Percentiles rank a stretch among this genome's conserved stretches.
Conservation (phyloP, 139 green algal genomes). For the Eudorina sp. region DNA sequence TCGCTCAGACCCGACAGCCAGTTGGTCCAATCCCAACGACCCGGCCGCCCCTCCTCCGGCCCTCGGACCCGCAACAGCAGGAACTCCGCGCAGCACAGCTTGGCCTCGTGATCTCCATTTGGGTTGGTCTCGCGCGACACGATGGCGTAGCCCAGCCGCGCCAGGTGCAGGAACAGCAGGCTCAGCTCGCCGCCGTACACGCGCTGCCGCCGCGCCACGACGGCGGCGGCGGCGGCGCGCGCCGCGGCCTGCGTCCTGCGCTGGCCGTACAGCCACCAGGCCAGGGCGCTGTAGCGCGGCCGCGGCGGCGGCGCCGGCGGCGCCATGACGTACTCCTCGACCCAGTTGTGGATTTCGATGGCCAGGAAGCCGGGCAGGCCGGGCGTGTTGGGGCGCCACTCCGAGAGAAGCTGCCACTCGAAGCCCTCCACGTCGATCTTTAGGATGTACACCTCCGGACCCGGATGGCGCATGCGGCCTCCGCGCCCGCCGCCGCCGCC, state of each 20-base stretch:
- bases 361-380: not conserved
- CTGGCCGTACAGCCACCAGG: not conserved
- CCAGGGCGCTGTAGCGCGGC: not conserved
- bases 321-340: not conserved
- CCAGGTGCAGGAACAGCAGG: constrained; percentile 26
- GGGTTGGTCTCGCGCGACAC: constrained; percentile 25
- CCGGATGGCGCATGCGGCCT: not conserved
- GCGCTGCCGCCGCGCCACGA: not conserved
- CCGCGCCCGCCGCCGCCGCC: not conserved
- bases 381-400: not conserved
- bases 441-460: not conserved
- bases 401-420: constrained; percentile 45
- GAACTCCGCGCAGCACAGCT: constrained; percentile 7
- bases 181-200: constrained; percentile 7
- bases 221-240: not conserved
- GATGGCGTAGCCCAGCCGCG: constrained; percentile 7
- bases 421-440: constrained; percentile 57
- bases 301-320: not conserved
- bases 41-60: not conserved
- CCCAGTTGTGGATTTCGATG: constrained; percentile 18
- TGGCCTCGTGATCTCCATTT: not conserved
- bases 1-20: not conserved
- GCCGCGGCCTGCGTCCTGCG: not conserved
- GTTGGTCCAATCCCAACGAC: not conserved
- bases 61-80: constrained; percentile 7